Evolutionary conservation across 2,329 filamentous ascomycete species (phyloP).

Genomic region (Colletotrichum sp.): DNA sequence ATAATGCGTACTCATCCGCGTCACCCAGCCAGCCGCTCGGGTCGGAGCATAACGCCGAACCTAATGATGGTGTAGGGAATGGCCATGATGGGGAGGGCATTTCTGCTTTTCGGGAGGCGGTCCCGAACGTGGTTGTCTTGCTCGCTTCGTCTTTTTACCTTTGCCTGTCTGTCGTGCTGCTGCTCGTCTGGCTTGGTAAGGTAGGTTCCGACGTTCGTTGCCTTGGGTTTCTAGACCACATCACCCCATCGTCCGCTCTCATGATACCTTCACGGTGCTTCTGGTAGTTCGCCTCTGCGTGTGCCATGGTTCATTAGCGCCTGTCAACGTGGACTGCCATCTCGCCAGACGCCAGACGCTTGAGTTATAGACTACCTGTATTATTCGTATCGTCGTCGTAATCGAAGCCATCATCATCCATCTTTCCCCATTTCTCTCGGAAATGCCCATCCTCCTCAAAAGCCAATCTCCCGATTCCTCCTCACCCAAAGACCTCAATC

Average conservation of each 20-base stretch:
- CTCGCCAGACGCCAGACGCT: neutral
- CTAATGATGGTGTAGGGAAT: neutral
- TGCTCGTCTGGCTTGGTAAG: neutral
- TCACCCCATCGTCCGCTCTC: neutral
- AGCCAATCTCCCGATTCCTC: neutral
- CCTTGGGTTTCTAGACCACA: neutral
- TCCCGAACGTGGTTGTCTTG: neutral
- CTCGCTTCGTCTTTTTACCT: neutral
- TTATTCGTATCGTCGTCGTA: neutral
- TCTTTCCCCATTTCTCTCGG: neutral
- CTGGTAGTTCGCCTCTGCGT: neutral
- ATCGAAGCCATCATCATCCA: neutral
- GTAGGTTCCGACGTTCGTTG: neutral
- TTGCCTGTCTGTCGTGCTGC: neutral
- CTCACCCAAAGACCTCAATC: conserved; percentile 61
- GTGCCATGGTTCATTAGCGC: neutral
- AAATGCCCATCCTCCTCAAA: neutral
- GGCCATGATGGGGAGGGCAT: neutral
- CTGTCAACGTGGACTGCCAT: neutral
- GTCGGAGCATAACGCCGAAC: neutral
- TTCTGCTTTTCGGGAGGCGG: neutral
- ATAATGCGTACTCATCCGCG: neutral
- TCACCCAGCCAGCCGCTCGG: neutral
- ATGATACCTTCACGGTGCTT: neutral
- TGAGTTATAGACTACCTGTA: neutral